Evolutionary conservation across 2,329 filamentous ascomycete genomes (phyloP), one percentile per base, ranked within the genome.

Genomic region (Alternaria sp.): DNA sequence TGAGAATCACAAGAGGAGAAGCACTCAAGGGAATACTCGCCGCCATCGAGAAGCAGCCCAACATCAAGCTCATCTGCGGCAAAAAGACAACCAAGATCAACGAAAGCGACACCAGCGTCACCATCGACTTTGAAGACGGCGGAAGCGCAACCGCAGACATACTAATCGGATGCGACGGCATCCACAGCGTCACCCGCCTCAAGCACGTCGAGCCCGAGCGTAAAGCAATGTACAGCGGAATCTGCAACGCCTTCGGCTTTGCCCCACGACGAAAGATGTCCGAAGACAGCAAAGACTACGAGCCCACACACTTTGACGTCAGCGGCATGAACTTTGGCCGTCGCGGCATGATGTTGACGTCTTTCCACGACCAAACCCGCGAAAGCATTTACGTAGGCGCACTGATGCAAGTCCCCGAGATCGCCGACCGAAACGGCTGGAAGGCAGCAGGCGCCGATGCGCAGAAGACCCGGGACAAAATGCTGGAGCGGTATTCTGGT

Each of bases 111-210:
- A 72, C 77, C 17, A 77, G 79, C 21, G 81, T 83, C 13, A 77
- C 77, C 0, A 67, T 88, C 1, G 81, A 76, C 1, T 80, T 88
- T 1, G 81, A 82, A 19, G 79, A 85, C 30, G 85, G 85, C 1
- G 74, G 77, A 0, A 71, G 67, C 2, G 71, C 82, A 5, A 67
- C 74, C 1, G 85, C 81, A 5, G 86, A 88, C 63, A 70, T 88
- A 1, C 66, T 88, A 1, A 68, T 88, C 11, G 86, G 85, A 6
- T 86, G 86, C 4, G 86, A 88, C 59, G 87, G 87, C 0, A 85
- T 87, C 10, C 80, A 83, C 71, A 81, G 77, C 47, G 78, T 80
- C 51, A 78, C 81, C 4, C 76, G 82, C 11, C 75, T 83, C 57
- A 80, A 78, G 62, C 82, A 83, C 65, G 81, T 83, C 57, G 82